Base-by-base conservation (phyloP, 2,329 filamentous ascomycete species). In the Aspergillus pseudonomiae region DNA sequence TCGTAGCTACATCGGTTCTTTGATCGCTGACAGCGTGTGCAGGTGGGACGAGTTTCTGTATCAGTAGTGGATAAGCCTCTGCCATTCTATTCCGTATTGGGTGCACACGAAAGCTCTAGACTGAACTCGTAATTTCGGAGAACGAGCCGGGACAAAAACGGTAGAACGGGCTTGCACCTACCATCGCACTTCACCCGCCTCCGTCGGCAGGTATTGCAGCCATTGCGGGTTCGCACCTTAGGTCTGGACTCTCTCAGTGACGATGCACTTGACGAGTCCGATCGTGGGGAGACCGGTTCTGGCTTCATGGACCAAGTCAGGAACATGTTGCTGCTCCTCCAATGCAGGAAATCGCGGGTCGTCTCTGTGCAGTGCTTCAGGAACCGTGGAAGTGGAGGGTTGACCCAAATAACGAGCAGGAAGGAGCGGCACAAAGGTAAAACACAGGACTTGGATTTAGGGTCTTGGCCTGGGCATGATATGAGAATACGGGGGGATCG, bases 161-260 rank as follows among this genome's bases (percentile, higher is more conserved):
- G 21, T 1, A 28, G 12, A 10, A 16, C 14, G 12, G 45, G 7
- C 16, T 19, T 28, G 24, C 16, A 52, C 60, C 34, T 45, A 61
- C 60, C 60, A n/a, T 61, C 60, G 45, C 60, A 61, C 30, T 61
- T 57, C 21, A 61, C 53, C n/a, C 54, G 60, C 57, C 60, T 57
- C 34, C 60, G 54, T 14, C 60, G 60, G 55, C 60, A 61, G 14
- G 60, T 61, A 39, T 57, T 43, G 26, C 60, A 61, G 54, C 60
- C 60, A 21, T 10, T 58, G 32, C 60, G 60, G 34, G 53, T 50
- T 46, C 60, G 60, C 16, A 57, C 7, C 21, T 16, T 57, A 14
- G 45, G 43, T 30, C 39, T 48, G 45, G 32, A 14, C 26, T 7
- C 46, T 50, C 11, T n/a, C 6, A 5, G 14, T 1, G 26, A 30